Conservation (phyloP, 371 early-diverging fungal genomes). For the Syncephalastrum sp. region DNA sequence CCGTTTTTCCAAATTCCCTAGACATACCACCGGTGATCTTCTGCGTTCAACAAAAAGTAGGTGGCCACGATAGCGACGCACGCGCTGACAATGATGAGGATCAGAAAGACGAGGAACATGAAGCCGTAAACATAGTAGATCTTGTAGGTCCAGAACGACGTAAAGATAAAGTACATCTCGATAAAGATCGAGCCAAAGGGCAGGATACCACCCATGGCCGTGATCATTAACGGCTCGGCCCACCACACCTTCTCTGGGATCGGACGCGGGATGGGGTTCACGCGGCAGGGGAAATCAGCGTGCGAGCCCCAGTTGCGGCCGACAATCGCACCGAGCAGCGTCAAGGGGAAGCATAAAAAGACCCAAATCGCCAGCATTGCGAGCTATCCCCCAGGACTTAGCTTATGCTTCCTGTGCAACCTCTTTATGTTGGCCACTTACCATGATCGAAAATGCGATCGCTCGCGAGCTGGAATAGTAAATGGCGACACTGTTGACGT, state of each 20-base stretch:
- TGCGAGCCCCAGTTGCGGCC: slow-evolving; percentile 70
- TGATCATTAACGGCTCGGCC: slow-evolving; percentile 62
- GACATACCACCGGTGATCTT: slow-evolving; percentile 80
- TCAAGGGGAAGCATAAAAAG: slow-evolving; percentile 76
- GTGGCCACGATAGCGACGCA: slow-evolving; percentile 80
- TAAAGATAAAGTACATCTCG: slow-evolving; percentile 85
- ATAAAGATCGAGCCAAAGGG: slow-evolving; percentile 86
- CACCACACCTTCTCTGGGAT: slow-evolving; percentile 81
- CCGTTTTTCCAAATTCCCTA: not conserved
- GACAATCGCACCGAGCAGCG: slow-evolving; percentile 74
- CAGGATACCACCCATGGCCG: slow-evolving; percentile 70
- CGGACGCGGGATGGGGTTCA: slow-evolving; percentile 79
- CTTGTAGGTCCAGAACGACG: slow-evolving; percentile 84
- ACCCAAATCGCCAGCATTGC: slow-evolving; percentile 74
- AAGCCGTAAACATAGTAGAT: slow-evolving; percentile 87
- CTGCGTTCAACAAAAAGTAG: slow-evolving; percentile 79
- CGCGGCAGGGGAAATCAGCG: slow-evolving; percentile 76
- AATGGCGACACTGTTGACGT: slow-evolving; percentile 76
- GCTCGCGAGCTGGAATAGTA: slow-evolving; percentile 76
- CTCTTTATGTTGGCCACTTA: slow-evolving; percentile 23
- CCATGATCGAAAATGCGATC: slow-evolving; percentile 76
- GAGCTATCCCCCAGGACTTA: slow-evolving; percentile 31
- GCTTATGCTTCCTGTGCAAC: too few relatives aligned
- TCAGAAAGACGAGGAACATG: slow-evolving; percentile 71
- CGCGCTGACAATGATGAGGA: slow-evolving; percentile 71